A percentile compares a stretch with the other conserved stretches of the same genome.
Evolutionary conservation across 176 grass and related monocot species (phyloP).

Genomic region (Rhipidocladum racemiflorum): DNA sequence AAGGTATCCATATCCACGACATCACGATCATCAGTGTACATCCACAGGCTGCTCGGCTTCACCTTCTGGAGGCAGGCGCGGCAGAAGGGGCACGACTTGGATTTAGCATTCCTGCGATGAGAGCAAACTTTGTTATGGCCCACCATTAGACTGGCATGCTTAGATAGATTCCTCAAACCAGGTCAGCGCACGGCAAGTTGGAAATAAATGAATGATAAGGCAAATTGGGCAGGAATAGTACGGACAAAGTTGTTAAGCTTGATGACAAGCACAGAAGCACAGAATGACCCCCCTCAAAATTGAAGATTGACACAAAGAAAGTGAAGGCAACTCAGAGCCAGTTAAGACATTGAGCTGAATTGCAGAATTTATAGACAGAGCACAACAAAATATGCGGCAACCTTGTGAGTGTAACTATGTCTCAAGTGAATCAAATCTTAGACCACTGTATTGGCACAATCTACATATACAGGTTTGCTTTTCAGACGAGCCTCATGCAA

Average conservation of each 20-base stretch:
- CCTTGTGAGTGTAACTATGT: background rate
- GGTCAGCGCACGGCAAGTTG: background rate
- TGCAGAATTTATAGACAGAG: background rate
- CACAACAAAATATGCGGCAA: background rate
- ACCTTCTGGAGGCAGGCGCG: constrained; percentile 50
- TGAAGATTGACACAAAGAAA: background rate
- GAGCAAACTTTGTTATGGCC: background rate
- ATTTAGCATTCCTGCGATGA: constrained; percentile 49
- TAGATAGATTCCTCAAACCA: background rate
- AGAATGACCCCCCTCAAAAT: background rate
- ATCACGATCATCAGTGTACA: constrained; percentile 45
- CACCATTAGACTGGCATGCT: background rate
- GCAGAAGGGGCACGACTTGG: constrained; percentile 63
- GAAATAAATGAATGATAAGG: background rate
- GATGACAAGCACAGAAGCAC: constrained; percentile 1
- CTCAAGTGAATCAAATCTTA: background rate
- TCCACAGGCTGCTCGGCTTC: constrained; percentile 46
- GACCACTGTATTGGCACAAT: background rate
- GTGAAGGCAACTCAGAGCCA: background rate
- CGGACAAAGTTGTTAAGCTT: background rate
- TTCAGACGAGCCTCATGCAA: background rate
- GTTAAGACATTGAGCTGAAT: background rate
- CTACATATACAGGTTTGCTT: background rate
- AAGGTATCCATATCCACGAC: constrained; percentile 51
- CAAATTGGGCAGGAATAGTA: background rate